Evolutionary conservation across 2,329 filamentous ascomycete genomes (phyloP), one percentile per base, ranked within the genome.

Genomic region (Fusarium falciforme): DNA sequence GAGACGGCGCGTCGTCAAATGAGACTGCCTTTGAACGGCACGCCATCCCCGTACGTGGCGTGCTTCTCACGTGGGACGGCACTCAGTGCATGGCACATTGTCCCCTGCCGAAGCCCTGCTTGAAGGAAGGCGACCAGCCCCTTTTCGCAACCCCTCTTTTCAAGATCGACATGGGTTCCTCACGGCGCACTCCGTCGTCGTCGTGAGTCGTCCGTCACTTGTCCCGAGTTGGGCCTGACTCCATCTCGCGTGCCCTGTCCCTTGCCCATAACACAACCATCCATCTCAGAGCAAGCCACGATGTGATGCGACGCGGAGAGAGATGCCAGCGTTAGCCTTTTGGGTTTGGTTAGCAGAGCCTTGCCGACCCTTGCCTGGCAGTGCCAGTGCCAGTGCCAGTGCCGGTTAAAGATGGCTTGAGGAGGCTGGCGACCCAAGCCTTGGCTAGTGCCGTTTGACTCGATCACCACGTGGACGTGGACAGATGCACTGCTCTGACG

Each of bases 11-110:
- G 33, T 60, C 54, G 61, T 57, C 35, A 40, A 68, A 58, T 33
- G 61, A 61, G 38, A 38, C 36, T 57, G 44, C 55, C 63, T 64
- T 40, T 9, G 44, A 40, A 55, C 38, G 29, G 44, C 33, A 38
- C 25, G 33, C 65, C 11, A 69, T 68, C 64, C 70, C 59, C 64
- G 64, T 47, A 42, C 35, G 63, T 73, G 68, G 70, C 70, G 70
- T 68, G 65, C 68, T 71, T 62, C 64, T 74, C 68, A 70, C 61
- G 67, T 70, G 55, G 60, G 22, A 72, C 71, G 67, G 66, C 65
- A 75, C 64, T 78, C 67, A 49, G 47, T 55, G 65, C 42, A 47
- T 59, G 40, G 40, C 27, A 47, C 65, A 54, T 67, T 61, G 61
- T 66, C 52, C 67, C 57, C 35, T 58, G 25, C 66, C 58, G 49